A percentile compares a stretch with the other conserved stretches of the same genome.
phyloP scores from a whole-genome alignment of 129 eudicot genomes.

The Scalesia atractyloides region DNA sequence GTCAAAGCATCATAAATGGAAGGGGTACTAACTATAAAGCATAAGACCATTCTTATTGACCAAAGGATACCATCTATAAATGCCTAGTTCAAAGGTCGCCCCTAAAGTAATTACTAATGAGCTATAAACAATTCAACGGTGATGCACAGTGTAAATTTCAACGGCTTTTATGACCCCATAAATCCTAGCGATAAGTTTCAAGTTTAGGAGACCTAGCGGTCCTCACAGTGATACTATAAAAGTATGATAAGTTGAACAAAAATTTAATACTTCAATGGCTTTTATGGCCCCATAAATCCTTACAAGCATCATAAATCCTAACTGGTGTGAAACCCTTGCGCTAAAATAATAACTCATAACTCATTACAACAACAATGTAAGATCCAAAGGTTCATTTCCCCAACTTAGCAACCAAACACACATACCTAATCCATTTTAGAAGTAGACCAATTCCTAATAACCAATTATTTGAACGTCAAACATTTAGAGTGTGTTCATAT shows the following conservation, averaged over 20 bases:
- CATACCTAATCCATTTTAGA: not conserved
- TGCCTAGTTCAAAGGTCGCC: not conserved
- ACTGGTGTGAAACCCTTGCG: not conserved
- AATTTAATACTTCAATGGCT: not conserved
- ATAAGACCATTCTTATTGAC: not conserved
- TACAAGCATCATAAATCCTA: not conserved
- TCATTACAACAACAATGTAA: constrained; percentile 3
- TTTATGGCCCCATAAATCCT: not conserved
- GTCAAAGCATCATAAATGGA: not conserved
- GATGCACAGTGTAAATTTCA: constrained; percentile 6
- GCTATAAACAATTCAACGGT: not conserved
- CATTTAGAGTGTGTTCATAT: not conserved
- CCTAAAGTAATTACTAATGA: constrained; percentile 3
- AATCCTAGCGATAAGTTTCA: not conserved
- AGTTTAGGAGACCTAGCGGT: not conserved
- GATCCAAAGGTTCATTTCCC: constrained; percentile 17
- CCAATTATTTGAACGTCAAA: not conserved
- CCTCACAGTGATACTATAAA: constrained; percentile 3
- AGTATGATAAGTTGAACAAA: not conserved
- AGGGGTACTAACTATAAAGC: not conserved
- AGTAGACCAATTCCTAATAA: constrained; percentile 7
- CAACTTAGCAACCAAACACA: not conserved
- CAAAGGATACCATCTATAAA: not conserved
- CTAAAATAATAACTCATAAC: not conserved
- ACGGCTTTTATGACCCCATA: not conserved